phyloP scores from a whole-genome alignment of 495 filamentous ascomycete species.

The Chlorociboria aeruginascens region DNA sequence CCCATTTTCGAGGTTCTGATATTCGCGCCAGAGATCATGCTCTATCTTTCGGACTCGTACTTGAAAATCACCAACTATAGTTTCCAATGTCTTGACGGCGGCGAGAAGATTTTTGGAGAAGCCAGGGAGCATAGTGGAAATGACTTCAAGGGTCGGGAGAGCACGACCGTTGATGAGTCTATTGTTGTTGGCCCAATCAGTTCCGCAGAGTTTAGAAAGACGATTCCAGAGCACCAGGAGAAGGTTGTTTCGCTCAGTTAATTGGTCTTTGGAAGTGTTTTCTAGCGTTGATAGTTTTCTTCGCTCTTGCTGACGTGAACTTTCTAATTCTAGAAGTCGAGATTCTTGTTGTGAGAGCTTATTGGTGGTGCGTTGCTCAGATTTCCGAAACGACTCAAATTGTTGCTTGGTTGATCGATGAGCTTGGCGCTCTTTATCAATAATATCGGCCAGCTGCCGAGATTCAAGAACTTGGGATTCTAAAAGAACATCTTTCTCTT shows the following conservation, averaged over 20 bases:
- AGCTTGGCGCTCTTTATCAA: slow-evolving; percentile 81
- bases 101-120: slow-evolving; percentile 82
- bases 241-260: slow-evolving; percentile 79
- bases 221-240: slow-evolving; percentile 80
- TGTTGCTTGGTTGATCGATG: slow-evolving; percentile 75
- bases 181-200: slow-evolving; percentile 86
- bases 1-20: slow-evolving; percentile 71
- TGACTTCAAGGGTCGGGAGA: slow-evolving; percentile 67
- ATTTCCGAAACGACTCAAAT: slow-evolving; percentile 77
- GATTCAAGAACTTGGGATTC: slow-evolving; percentile 81
- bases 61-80: slow-evolving; percentile 70
- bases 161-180: slow-evolving; percentile 76
- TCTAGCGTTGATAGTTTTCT: slow-evolving; percentile 64
- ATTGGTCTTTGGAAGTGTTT: slow-evolving; percentile 67
- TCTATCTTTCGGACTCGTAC: slow-evolving; percentile 71
- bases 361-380: slow-evolving; percentile 69
- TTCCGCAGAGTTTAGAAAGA: slow-evolving; percentile 72
- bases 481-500: slow-evolving; percentile 82
- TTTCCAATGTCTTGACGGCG: slow-evolving; percentile 81
- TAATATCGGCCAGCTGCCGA: slow-evolving; percentile 70
- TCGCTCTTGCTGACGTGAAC: slow-evolving; percentile 55
- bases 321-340: slow-evolving; percentile 75
- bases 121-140: slow-evolving; percentile 61
- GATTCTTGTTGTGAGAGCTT: slow-evolving; percentile 75
- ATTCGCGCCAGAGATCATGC: slow-evolving; percentile 79